phyloP scores from a whole-genome alignment of 169 alveolate species.

The Plasmodium malariae region DNA sequence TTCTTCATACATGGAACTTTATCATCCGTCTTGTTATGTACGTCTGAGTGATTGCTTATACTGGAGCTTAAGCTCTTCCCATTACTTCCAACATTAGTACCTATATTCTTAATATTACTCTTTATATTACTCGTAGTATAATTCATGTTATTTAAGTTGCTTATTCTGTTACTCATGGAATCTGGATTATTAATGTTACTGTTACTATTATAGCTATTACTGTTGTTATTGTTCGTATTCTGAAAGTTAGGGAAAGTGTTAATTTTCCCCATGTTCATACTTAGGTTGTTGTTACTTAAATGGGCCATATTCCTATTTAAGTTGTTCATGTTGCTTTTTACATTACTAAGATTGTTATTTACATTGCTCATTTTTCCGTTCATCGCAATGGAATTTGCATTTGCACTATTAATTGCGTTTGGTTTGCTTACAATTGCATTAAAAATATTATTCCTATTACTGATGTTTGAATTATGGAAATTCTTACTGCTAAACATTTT shows the following conservation, averaged over 20 bases:
- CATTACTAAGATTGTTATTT: too few species aligned
- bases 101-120: background rate
- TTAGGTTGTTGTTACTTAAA: background rate
- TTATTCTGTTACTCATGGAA: background rate
- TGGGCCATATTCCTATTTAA: background rate
- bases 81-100: background rate
- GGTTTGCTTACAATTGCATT: too few species aligned
- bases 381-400: too few species aligned
- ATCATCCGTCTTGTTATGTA: background rate
- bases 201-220: background rate
- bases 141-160: background rate
- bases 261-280: too few species aligned
- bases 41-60: background rate
- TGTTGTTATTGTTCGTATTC: background rate
- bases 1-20: background rate
- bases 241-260: too few species aligned
- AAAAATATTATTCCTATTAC: too few species aligned
- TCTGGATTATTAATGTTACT: background rate
- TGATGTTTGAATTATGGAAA: too few species aligned
- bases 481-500: too few species aligned
- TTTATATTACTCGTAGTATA: conserved; percentile 24
- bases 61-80: background rate
- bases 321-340: too few species aligned
- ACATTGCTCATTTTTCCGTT: too few species aligned
- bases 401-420: too few species aligned